Evolutionary conservation across 768 basidiomycete species (phyloP).

Genomic region (Mycena capillaripes): DNA sequence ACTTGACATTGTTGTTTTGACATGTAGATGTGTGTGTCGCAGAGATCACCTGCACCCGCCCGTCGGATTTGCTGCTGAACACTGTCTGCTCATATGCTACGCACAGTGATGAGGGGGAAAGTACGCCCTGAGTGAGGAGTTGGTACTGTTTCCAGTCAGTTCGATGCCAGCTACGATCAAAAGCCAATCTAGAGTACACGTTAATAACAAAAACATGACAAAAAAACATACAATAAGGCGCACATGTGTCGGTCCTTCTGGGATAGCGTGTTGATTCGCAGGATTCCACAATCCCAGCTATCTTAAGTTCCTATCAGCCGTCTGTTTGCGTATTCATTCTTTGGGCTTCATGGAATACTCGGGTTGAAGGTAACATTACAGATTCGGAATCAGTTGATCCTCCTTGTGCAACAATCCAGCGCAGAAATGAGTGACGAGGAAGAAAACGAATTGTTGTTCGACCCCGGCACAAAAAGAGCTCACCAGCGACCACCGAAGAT

Average conservation of each 20-base stretch:
- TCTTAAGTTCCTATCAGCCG: conserved; percentile 98
- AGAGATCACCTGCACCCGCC: conserved; percentile 98
- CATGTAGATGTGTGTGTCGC: conserved; percentile 99
- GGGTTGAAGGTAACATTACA: conserved; percentile 96
- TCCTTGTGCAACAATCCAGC: conserved; percentile 98
- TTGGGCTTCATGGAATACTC: conserved; percentile 99
- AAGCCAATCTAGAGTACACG: conserved; percentile 75
- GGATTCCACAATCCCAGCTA: conserved; percentile 98
- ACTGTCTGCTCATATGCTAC: conserved; percentile 91
- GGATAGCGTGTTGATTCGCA: conserved; percentile 98
- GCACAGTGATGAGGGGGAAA: neutral
- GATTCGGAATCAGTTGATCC: conserved; percentile 95
- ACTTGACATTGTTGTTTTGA: conserved; percentile 99
- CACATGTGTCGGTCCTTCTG: conserved; percentile 97
- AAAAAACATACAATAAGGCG: conserved; percentile 41
- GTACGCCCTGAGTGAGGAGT: conserved; percentile 84
- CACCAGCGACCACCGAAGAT: conserved; percentile 94
- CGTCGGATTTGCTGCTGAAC: conserved; percentile 99
- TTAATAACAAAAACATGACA: conserved; percentile 14
- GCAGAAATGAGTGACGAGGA: conserved; percentile 94
- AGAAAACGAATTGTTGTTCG: conserved; percentile 12
- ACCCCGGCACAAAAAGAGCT: conserved; percentile 28
- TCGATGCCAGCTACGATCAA: conserved; percentile 98
- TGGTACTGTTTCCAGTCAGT: conserved; percentile 99
- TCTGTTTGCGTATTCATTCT: conserved; percentile 98